Base-by-base conservation (phyloP, 331 rosid species). In the Dryas integrifolia region DNA sequence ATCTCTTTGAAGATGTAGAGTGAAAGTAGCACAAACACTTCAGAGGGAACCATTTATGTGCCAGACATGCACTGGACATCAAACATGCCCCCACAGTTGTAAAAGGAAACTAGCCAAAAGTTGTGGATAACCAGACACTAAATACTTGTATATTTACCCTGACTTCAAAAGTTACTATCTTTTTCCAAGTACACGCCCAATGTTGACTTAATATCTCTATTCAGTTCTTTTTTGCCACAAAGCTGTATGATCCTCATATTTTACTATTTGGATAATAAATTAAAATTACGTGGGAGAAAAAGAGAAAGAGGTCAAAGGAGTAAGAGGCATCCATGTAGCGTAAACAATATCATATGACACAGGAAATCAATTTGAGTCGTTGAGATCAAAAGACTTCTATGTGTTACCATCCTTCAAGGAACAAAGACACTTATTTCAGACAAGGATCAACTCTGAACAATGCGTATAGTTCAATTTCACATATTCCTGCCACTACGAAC, bases 41-140 rank as follows among this genome's bases (percentile, higher is more conserved):
- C 45, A 35, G 41, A 38, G 65, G 7, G 7, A 12, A n/a, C 18
- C 41, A 59, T 12, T 35, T 59, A 14, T 38, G 15, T 30, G 35
- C 38, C 65, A 59, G 11, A 59, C 65, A 59, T 5, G 65, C 18
- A 35, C 65, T 59, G 65, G n/a, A 59, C 43, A 35, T 59, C 65
- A 59, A 35, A 59, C 65, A 35, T 59, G 44, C 13, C 65, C 43
- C 12, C 45, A 59, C 35, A 10, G n/a, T 59, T 38, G 3, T 4
- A 59, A 35, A 50, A 5, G 55, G 35, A 30, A 30, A 30, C 35
- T 30, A 30, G 35, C 35, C n/a, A 50, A 50, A 3, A 0, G 55
- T 50, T 50, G 26, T 16, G 58, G 26, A 53, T 6, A 53, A 53
- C 16, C 2, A 1, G 30, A 16, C 16, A 53, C 16, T 53, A 53